A percentile compares a stretch with the other conserved stretches of the same genome.
These are phyloP conservation scores for Venturia oleaginea DNA, from an alignment of 2,329 filamentous ascomycete genomes.

Conservation along the genomic window DNA sequence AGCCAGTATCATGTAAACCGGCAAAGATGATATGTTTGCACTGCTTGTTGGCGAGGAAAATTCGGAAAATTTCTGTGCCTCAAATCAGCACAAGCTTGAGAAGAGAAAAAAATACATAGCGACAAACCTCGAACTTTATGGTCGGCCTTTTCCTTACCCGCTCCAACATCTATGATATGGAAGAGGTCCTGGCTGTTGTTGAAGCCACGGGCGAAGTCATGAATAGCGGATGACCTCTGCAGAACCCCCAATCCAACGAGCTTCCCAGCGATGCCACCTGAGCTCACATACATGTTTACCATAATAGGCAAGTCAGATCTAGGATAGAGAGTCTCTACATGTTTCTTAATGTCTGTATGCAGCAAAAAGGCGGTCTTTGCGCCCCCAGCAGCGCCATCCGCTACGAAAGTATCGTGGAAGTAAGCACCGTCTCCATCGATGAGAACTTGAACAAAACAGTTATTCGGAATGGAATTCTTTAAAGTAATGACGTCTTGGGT, in stretches of 20 bases:
- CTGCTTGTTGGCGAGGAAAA: constrained; percentile 37
- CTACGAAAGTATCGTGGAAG: constrained; percentile 36
- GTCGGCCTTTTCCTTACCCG: constrained; percentile 38
- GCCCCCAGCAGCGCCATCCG: constrained; percentile 34
- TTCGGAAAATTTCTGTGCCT: constrained; percentile 33
- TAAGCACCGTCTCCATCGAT: constrained; percentile 43
- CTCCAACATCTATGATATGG: constrained; percentile 39
- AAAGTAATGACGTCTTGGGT: constrained; percentile 19
- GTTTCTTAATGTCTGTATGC: constrained; percentile 31
- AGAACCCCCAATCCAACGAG: constrained; percentile 33
- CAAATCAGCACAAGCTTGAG: not conserved
- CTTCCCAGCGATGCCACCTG: constrained; percentile 36
- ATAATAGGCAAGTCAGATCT: constrained; percentile 32
- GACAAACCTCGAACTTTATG: constrained; percentile 35
- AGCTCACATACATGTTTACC: constrained; percentile 38
- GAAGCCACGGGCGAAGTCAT: constrained; percentile 35
- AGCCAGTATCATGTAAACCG: constrained; percentile 39
- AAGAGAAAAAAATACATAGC: not conserved
- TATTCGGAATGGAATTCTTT: constrained; percentile 24
- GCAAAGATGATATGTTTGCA: constrained; percentile 41
- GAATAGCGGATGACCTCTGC: constrained; percentile 30
- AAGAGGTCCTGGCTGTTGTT: constrained; percentile 36
- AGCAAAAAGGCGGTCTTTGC: constrained; percentile 38
- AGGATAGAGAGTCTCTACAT: constrained; percentile 32
- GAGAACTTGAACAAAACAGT: constrained; percentile 37